phyloP scores from a whole-genome alignment of 2,329 filamentous ascomycete genomes.

The Alternaria sp. region DNA sequence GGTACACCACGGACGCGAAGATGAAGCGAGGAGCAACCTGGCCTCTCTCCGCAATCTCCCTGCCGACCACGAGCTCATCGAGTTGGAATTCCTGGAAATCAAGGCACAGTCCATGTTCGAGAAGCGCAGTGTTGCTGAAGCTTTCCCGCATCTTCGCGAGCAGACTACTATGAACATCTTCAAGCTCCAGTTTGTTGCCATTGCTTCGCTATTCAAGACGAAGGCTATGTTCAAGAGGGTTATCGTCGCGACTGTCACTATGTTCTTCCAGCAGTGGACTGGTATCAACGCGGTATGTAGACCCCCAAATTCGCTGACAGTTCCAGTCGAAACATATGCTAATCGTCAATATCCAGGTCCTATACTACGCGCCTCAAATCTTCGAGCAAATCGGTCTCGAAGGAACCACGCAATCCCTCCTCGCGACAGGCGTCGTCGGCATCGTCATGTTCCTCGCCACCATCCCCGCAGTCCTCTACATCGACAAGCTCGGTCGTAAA shows the following conservation, averaged over 20 bases:
- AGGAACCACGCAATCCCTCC: constrained; percentile 59
- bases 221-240: constrained; percentile 72
- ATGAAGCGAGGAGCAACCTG: constrained; percentile 69
- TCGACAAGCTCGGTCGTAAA: constrained; percentile 70
- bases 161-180: constrained; percentile 65
- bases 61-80: constrained; percentile 69
- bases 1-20: constrained; percentile 71
- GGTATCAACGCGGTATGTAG: constrained; percentile 59
- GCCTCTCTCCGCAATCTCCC: constrained; percentile 68
- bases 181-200: constrained; percentile 68
- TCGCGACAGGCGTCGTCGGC: constrained; percentile 75
- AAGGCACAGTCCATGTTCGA: constrained; percentile 80
- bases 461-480: constrained; percentile 68
- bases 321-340: too few species aligned
- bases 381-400: constrained; percentile 57
- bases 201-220: constrained; percentile 68
- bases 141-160: constrained; percentile 70
- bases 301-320: too few species aligned
- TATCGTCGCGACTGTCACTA: constrained; percentile 62
- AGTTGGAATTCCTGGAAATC: constrained; percentile 82
- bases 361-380: constrained; percentile 59
- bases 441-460: constrained; percentile 70
- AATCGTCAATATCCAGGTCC: too few species aligned
- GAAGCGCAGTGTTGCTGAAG: constrained; percentile 68
- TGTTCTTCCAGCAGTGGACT: constrained; percentile 61